Evolutionary conservation across 495 filamentous ascomycete genomes (phyloP), one percentile per base, ranked within the genome.

Genomic region (Letharia lupina): DNA sequence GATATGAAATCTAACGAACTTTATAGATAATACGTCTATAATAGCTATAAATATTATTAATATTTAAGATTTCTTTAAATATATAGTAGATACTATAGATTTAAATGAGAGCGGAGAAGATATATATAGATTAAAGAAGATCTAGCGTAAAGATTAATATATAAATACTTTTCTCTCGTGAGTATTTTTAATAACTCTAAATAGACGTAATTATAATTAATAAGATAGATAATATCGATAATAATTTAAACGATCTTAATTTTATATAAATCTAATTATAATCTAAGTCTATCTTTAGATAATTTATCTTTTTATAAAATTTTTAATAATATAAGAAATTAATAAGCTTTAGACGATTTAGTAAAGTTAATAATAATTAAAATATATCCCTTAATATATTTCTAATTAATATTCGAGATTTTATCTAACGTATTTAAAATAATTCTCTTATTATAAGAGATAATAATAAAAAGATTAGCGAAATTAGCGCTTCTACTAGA

Each of bases 21-120:
- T 9, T 57, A 57, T 9, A 20, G 20, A 57, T 10, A 10, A 6
- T 44, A 10, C 5, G 41, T 15, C 41, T 44, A 15, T 44, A 41
- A 64, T 47, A 56, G 6, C 31, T 31, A 64, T 16, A 31, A 33
- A 40, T 33, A 28, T 23, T 37, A 70, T 41, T 10, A 42, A 54
- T 18, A 58, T 60, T 65, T 33, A 41, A 65, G 54, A 41, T 45
- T 64, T 47, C 33, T 68, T 61, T 45, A 64, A 52, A 50, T 54
- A 33, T 35, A 45, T 28, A 54, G 57, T 37, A 69, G 64, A 33
- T 50, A 44, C 6, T 35, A 50, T 35, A 66, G 42, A 40, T 69
- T 62, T 61, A 56, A 67, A 67, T 47, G 42, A 62, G 41, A 35
- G 63, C 63, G 41, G 52, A 56, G 50, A 63, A 37, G 1, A 56